phyloP scores from a whole-genome alignment of 305 asterid species.

The Solanum hybrid region DNA sequence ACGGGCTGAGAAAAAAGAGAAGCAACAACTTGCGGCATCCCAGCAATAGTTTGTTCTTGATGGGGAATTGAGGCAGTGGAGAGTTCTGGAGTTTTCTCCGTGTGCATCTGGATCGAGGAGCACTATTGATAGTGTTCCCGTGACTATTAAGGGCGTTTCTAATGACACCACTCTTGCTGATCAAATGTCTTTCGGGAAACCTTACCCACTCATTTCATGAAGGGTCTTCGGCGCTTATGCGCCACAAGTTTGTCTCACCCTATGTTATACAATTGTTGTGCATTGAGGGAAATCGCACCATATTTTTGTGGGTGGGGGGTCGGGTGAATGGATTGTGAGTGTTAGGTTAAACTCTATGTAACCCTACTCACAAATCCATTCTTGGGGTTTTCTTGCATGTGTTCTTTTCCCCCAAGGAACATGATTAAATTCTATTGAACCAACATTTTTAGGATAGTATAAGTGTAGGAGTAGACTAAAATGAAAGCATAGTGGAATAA shows the following conservation, averaged over 20 bases:
- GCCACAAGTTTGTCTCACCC: not conserved
- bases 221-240: not conserved
- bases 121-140: not conserved
- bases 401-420: not conserved
- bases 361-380: not conserved
- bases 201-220: not conserved
- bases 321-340: not conserved
- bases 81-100: not conserved
- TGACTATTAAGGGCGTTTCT: not conserved
- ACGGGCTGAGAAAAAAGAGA: not conserved
- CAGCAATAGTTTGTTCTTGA: not conserved
- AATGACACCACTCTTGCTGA: not conserved
- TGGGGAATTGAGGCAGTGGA: not conserved
- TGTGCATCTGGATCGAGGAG: not conserved
- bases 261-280: not conserved
- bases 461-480: not conserved
- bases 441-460: not conserved
- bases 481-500: not conserved
- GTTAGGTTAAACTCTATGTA: not conserved
- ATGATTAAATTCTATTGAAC: no score
- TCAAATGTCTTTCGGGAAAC: not conserved
- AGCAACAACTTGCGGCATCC: accelerated
- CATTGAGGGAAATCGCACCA: not conserved
- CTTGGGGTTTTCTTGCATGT: not conserved
- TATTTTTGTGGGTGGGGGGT: not conserved